Base-by-base conservation (phyloP, 345 rosid species). In the Carallia pectinifolia region DNA sequence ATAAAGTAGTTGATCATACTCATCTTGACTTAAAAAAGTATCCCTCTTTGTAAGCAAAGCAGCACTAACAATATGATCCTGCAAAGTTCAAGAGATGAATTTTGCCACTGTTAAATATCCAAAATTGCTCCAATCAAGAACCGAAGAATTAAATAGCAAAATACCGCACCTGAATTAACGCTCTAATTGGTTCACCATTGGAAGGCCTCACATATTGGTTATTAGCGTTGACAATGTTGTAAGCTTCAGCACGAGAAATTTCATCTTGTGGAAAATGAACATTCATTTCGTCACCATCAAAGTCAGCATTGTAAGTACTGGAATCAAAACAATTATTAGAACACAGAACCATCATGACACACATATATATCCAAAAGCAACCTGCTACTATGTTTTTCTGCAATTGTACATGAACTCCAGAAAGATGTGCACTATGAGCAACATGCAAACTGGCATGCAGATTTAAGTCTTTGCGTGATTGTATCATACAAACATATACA, bases 191-290 rank as follows among this genome's bases (percentile, higher is more conserved):
- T 61, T 87, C 91, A n/a, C 97, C 99, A 80, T 86, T 90, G 36
- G 99, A 89, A 70, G 99, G 99, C 76, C 88, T 86, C 77, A 87
- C 90, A 81, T 90, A 95, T 77, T 95, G 99, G 69, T 95, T 88
- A 78, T 95, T 95, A 69, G 99, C 99, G 84, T 95, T 92, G 39
- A 92, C 99, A 76, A 95, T 89, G 84, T 95, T 92, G 84, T 92
- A 95, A 18, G 86, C 99, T 85, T 95, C 99, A 56, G 99, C 90
- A 62, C 99, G 97, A 77, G 97, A 92, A 73, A 95, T 84, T 77
- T 95, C 97, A 86, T 95, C 99, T 95, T 95, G 99, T 59, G 99
- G 97, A 63, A 95, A 95, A 85, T 95, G 99, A 73, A 95, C 99
- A 84, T 95, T 95, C 95, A 95, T 95, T 84, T 95, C 99, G 85